Base-by-base conservation (phyloP, 345 rosid genomes). In the Ailanthus altissimus region DNA sequence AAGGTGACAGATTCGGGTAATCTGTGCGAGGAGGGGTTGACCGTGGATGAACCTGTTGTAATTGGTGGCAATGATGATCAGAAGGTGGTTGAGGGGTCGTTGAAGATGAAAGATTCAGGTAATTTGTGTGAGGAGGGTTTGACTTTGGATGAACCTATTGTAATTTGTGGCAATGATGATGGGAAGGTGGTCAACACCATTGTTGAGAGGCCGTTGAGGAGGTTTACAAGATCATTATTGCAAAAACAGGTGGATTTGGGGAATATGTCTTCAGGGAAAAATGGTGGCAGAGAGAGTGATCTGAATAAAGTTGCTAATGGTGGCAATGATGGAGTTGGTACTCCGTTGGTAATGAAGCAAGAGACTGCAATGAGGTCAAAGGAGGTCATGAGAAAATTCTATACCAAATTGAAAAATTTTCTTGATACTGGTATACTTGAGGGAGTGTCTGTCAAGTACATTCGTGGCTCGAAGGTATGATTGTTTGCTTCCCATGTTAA, bases 341-440 rank as follows among this genome's bases (percentile, higher is more conserved):
- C 76, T 60, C 54, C 77, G 72, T 67, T 68, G 8, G 75, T 43
- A 66, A 38, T 65, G 70, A 89, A 70, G 78, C 83, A 77, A 26
- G 91, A 81, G 77, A 74, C 36, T 47, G 75, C 80, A 32, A 77
- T 80, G 42, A 68, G 49, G 82, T 80, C 91, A 18, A 86, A 70
- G 74, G 88, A 73, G 83, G 75, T 67, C 53, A 46, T 63, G 8
- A 88, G 87, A 84, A 84, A 77, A 77, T 89, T 86, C 70, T 90
- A 91, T 7, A 20, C 85, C 0, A 88, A 86, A 78, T 77, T 95
- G 83, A 89, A 85, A 85, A 96, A 90, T 54, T 83, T 95, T 78
- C 84, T 95, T 8, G 90, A 86, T 73, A 83, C 90, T 3, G 92
- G 99, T 40, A 85, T 95, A 72, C 90, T 95, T 11, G 99, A 95